Evolutionary conservation across 805 yeast genomes (phyloP).

Genomic region (Metschnikowia proteae): DNA sequence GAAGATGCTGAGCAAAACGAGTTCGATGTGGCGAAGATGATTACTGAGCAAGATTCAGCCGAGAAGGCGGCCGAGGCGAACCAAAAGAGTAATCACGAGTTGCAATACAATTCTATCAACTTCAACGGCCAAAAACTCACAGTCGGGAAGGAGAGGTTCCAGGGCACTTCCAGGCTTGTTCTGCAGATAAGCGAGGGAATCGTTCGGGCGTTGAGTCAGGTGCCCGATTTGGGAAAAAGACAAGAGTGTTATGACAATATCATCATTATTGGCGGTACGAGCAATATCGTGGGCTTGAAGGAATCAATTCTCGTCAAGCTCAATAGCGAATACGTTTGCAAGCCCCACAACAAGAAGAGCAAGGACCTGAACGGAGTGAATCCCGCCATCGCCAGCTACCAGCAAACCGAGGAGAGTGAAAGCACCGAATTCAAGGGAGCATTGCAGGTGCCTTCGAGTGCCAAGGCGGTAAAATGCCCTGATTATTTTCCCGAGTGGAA

Average conservation of each 20-base stretch:
- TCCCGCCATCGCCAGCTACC: constrained; percentile 40
- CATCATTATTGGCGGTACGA: constrained; percentile 74
- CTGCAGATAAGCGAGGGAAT: constrained; percentile 51
- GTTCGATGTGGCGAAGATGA: constrained; percentile 85
- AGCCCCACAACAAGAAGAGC: constrained; percentile 26
- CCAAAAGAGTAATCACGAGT: constrained; percentile 56
- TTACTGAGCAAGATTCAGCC: constrained; percentile 55
- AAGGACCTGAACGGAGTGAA: constrained; percentile 28
- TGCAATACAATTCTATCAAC: constrained; percentile 66
- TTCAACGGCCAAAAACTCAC: constrained; percentile 52
- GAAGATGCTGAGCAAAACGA: constrained; percentile 35
- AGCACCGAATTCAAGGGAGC: constrained; percentile 13
- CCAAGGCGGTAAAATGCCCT: constrained; percentile 67
- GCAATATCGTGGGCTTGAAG: constrained; percentile 69
- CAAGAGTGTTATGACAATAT: constrained; percentile 85
- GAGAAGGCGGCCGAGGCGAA: constrained; percentile 35
- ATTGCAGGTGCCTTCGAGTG: constrained; percentile 75
- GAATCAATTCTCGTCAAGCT: constrained; percentile 63
- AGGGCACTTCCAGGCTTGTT: constrained; percentile 66
- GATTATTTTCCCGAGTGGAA: constrained; percentile 97
- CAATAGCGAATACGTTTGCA: constrained; percentile 50
- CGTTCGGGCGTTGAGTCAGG: constrained; percentile 47
- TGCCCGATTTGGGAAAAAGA: constrained; percentile 66
- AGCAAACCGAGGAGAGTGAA: constrained; percentile 38
- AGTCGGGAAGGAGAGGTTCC: constrained; percentile 89